Conservation (phyloP, 2,329 filamentous ascomycete genomes). For the Cladosporium sp. region DNA sequence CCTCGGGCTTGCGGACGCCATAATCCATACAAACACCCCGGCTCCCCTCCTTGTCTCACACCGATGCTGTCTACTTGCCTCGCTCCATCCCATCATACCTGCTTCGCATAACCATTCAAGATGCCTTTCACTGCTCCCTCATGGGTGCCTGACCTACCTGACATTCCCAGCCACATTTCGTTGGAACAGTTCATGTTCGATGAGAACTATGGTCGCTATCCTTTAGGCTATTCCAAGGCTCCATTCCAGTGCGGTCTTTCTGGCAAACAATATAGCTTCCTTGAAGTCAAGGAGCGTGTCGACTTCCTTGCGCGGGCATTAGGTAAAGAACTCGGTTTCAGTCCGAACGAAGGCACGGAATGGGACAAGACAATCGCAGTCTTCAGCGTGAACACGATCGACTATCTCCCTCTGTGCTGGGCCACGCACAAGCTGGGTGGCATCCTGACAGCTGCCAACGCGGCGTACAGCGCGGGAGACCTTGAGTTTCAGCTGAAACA, state of each 20-base stretch:
- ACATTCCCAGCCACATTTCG: conserved; percentile 69
- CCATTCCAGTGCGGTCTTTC: conserved; percentile 75
- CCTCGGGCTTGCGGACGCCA: neutral
- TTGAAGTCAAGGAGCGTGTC: conserved; percentile 62
- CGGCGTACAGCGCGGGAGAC: conserved; percentile 66
- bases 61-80: neutral
- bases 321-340: conserved; percentile 66
- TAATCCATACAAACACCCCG: neutral
- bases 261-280: conserved; percentile 61
- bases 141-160: conserved; percentile 59
- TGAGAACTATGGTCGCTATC: conserved; percentile 63
- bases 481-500: conserved; percentile 68
- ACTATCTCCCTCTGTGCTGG: conserved; percentile 69
- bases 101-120: neutral
- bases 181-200: conserved; percentile 73
- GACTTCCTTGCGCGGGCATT: conserved; percentile 65
- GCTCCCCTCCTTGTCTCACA: neutral
- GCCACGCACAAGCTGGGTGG: conserved; percentile 72
- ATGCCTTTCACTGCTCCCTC: conserved; percentile 58
- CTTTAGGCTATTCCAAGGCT: conserved; percentile 59
- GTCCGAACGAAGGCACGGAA: conserved; percentile 65
- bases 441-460: conserved; percentile 69
- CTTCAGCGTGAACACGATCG: conserved; percentile 80
- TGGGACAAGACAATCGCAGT: conserved; percentile 77
- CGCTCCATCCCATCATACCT: neutral